phyloP scores from a whole-genome alignment of 352 stramenopile species.

The Lagenidium giganteum region DNA sequence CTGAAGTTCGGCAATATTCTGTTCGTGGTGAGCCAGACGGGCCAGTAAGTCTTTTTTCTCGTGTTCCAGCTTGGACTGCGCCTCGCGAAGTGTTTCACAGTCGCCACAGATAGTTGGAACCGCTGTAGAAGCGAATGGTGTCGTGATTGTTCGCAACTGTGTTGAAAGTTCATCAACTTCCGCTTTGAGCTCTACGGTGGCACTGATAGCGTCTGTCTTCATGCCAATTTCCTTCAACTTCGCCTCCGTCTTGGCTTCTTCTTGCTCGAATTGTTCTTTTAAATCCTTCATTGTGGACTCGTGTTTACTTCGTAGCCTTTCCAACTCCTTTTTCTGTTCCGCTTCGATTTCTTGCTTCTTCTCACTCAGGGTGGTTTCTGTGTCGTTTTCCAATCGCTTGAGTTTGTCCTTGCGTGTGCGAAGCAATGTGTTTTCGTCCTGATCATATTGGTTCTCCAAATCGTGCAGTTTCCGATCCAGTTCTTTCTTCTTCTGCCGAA shows the following conservation, averaged over 20 bases:
- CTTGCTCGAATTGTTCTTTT: conserved; percentile 26
- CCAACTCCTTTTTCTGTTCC: conserved; percentile 36
- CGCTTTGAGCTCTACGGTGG: conserved; percentile 21
- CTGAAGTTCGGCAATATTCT: no score
- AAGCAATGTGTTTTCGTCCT: conserved; percentile 44
- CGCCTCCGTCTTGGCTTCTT: conserved; percentile 27
- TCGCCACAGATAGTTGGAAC: no score
- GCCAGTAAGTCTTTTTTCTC: no score
- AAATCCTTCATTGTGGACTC: conserved; percentile 40
- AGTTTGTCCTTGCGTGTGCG: conserved; percentile 59
- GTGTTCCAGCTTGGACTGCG: no score
- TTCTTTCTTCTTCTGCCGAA: conserved; percentile 55
- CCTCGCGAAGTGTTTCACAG: no score
- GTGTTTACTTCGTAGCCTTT: conserved; percentile 32
- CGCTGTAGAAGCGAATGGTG: no score
- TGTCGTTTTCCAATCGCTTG: conserved; percentile 50
- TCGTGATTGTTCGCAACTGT: no score
- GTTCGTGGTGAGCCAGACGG: no score
- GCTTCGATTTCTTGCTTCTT: conserved; percentile 58
- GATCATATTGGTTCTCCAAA: conserved; percentile 64
- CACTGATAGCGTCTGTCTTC: conserved; percentile 13
- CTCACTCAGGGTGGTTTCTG: conserved; percentile 27
- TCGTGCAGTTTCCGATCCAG: conserved; percentile 65
- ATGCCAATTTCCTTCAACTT: conserved; percentile 20
- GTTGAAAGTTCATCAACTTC: conserved; percentile 24